Evolutionary conservation across 2,329 filamentous ascomycete species (phyloP).

Genomic region (Ciborinia camelliae): DNA sequence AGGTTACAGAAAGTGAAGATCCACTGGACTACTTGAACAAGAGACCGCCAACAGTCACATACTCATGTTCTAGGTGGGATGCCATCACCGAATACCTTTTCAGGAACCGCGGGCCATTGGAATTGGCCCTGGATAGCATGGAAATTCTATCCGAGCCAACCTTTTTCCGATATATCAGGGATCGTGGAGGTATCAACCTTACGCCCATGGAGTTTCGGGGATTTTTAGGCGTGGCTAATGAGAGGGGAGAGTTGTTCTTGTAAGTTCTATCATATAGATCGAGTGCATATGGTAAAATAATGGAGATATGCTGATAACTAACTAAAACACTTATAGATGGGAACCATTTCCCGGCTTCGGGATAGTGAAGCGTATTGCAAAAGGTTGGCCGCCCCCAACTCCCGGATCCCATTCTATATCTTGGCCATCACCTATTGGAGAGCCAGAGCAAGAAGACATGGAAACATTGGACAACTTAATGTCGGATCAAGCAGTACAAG

Average conservation of each 20-base stretch:
- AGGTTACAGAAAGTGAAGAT: background rate
- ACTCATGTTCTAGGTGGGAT: background rate
- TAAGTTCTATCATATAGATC: background rate
- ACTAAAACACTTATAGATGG: background rate
- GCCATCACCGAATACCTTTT: background rate
- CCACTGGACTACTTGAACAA: background rate
- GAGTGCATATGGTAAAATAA: no score
- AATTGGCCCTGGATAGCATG: constrained; percentile 9
- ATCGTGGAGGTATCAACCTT: background rate
- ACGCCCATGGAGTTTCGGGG: background rate
- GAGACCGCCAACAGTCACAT: background rate
- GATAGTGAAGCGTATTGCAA: background rate
- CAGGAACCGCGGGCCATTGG: background rate
- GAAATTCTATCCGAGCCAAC: background rate
- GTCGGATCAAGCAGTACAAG: background rate
- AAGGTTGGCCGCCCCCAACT: background rate
- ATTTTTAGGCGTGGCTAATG: constrained; percentile 3
- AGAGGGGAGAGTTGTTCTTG: constrained; percentile 5
- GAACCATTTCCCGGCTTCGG: constrained; percentile 3
- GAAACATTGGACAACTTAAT: constrained; percentile 6
- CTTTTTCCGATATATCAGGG: background rate
- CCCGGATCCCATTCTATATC: background rate
- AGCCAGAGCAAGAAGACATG: background rate
- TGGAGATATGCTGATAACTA: background rate
- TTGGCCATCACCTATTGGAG: background rate